phyloP scores from a whole-genome alignment of 2,329 filamentous ascomycete genomes.

The Colletotrichum plurivorum region DNA sequence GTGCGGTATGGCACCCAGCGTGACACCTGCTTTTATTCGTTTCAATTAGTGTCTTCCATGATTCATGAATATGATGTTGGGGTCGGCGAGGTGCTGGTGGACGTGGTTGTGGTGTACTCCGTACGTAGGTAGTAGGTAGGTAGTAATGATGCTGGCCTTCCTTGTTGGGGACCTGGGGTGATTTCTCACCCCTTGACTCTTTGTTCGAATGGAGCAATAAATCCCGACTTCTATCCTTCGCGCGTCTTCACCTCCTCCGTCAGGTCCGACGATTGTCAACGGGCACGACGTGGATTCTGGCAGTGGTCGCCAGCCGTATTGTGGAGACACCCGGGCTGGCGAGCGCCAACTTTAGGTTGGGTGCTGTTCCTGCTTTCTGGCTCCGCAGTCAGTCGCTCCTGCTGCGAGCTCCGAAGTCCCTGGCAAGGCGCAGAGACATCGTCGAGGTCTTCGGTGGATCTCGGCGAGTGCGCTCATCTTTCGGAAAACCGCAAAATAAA shows the following conservation, averaged over 20 bases:
- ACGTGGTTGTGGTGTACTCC: not conserved
- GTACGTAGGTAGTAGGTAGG: not conserved
- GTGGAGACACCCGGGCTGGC: constrained; percentile 3
- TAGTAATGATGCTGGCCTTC: not conserved
- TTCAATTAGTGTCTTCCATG: constrained; percentile 31
- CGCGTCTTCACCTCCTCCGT: constrained; percentile 13
- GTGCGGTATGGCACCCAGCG: constrained; percentile 5
- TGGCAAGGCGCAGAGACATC: not conserved
- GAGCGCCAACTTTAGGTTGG: no score
- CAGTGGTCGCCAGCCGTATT: not conserved
- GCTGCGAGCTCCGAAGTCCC: constrained; percentile 6
- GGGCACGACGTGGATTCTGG: not conserved
- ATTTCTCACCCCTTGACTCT: not conserved
- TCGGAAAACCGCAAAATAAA: not conserved
- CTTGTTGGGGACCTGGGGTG: not conserved
- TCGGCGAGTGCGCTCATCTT: constrained; percentile 20
- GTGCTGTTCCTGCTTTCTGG: no score
- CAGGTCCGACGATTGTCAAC: constrained; percentile 1
- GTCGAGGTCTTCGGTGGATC: constrained; percentile 14
- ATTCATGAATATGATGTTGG: constrained; percentile 32
- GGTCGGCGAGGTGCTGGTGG: not conserved
- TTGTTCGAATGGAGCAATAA: constrained; percentile 37
- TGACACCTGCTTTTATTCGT: constrained; percentile 30
- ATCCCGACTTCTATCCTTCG: constrained; percentile 26
- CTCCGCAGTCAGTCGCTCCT: constrained; percentile 15